phyloP scores from a whole-genome alignment of 495 filamentous ascomycete species.

The Cetradonia linearis region DNA sequence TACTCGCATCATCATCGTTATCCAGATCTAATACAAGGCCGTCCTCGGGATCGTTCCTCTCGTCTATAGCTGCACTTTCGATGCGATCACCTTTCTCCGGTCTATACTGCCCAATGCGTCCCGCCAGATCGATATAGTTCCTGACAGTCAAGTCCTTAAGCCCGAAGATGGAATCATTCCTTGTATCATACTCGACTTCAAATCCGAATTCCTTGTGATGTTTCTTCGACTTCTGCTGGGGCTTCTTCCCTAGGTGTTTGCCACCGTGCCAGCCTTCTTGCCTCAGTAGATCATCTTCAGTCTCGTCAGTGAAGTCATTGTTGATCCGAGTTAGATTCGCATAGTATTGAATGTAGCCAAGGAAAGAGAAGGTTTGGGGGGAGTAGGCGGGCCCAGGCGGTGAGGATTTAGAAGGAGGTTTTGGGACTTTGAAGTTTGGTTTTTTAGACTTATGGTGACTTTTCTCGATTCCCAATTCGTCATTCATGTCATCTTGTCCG shows the following conservation, averaged over 20 bases:
- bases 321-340: constrained; percentile 88
- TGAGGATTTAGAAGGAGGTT: constrained; percentile 58
- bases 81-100: constrained; percentile 18
- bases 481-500: not conserved
- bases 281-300: constrained; percentile 21
- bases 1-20: constrained; percentile 22
- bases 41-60: constrained; percentile 11
- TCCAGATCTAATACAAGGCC: not conserved
- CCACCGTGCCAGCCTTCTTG: constrained; percentile 41
- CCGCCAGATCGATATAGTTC: constrained; percentile 68
- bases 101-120: constrained; percentile 56
- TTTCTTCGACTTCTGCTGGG: constrained; percentile 26
- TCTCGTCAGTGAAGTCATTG: constrained; percentile 38
- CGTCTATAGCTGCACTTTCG: constrained; percentile 20
- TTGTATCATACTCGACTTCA: constrained; percentile 80
- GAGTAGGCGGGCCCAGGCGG: constrained; percentile 89
- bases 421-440: constrained; percentile 55
- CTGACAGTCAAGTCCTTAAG: constrained; percentile 78
- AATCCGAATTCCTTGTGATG: constrained; percentile 57
- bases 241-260: constrained; percentile 47
- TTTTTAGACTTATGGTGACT: constrained; percentile 39
- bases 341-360: constrained; percentile 80
- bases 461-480: constrained; percentile 4
- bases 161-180: constrained; percentile 59
- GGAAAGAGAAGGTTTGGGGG: constrained; percentile 64